Evolutionary conservation across 2,329 filamentous ascomycete species (phyloP).

Genomic region (Colletotrichum truncatum): DNA sequence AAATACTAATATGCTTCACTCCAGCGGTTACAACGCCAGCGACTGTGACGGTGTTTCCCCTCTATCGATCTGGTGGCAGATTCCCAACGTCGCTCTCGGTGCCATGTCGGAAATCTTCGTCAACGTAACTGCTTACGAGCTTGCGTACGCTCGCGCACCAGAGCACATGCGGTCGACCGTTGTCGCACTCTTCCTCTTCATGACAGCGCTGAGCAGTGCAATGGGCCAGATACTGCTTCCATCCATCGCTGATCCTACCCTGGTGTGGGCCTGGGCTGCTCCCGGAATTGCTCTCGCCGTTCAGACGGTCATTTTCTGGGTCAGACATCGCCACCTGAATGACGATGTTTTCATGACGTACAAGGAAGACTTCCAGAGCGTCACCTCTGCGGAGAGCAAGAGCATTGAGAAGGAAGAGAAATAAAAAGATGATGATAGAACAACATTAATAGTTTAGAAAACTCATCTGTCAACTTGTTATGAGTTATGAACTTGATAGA

Average conservation of each 20-base stretch:
- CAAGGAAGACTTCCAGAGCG: constrained; percentile 11
- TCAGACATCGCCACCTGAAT: constrained; percentile 70
- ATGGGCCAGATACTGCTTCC: constrained; percentile 67
- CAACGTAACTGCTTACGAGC: constrained; percentile 71
- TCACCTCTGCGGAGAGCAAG: neutral
- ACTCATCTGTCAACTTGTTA: neutral
- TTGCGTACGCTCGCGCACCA: constrained; percentile 80
- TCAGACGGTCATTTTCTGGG: constrained; percentile 74
- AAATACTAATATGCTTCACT: too few relatives aligned
- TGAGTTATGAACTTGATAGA: neutral
- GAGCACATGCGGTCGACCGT: constrained; percentile 81
- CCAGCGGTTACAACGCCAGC: constrained; percentile 63
- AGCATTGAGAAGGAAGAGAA: constrained; percentile 9
- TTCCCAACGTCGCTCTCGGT: constrained; percentile 56
- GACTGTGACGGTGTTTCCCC: too few relatives aligned
- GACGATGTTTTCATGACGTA: constrained; percentile 42
- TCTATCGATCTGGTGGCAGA: too few relatives aligned
- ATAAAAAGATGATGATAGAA: neutral
- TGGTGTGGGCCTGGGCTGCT: constrained; percentile 78
- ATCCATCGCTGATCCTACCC: constrained; percentile 65
- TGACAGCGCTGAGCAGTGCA: constrained; percentile 73
- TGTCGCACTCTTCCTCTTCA: constrained; percentile 74
- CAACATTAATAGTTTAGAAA: neutral
- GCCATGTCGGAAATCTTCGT: constrained; percentile 59
- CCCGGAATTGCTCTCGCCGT: constrained; percentile 73